Percentiles rank a stretch among this genome's conserved stretches.
Evolutionary conservation across 2,329 filamentous ascomycete genomes (phyloP).

Genomic region (Curvularia verruculosa): DNA sequence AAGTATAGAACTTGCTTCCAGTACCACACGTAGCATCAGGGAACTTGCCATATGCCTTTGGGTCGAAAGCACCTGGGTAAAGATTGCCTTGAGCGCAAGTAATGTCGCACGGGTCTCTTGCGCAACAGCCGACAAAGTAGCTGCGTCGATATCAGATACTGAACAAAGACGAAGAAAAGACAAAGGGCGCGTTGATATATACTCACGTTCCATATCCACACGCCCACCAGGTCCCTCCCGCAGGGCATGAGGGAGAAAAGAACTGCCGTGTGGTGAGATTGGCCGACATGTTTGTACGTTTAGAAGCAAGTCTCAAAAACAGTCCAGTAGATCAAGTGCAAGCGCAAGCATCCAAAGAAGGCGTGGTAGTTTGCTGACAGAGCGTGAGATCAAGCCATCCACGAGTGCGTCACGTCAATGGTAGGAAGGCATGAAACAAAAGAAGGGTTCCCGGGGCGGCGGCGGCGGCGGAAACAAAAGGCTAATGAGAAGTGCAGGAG

Average conservation of each 20-base stretch:
- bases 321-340: not conserved
- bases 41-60: slow-evolving; percentile 37
- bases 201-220: slow-evolving; percentile 35
- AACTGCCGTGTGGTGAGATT: slow-evolving; percentile 15
- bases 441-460: not conserved
- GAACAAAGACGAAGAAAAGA: not conserved
- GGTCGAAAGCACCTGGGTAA: slow-evolving; percentile 42
- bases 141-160: slow-evolving; percentile 5
- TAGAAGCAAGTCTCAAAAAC: not conserved
- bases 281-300: slow-evolving; percentile 4
- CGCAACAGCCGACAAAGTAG: slow-evolving; percentile 49
- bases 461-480: not conserved
- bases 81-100: slow-evolving; percentile 43
- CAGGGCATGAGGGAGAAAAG: slow-evolving; percentile 44
- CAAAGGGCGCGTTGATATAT: too few relatives aligned
- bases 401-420: not conserved
- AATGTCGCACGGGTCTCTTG: slow-evolving; percentile 41
- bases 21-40: slow-evolving; percentile 39
- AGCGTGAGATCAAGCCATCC: not conserved
- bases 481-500: not conserved
- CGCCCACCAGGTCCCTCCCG: slow-evolving; percentile 45
- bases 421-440: not conserved
- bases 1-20: slow-evolving; percentile 46
- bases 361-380: not conserved
- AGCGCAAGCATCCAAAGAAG: not conserved